Evolutionary conservation across 2,329 filamentous ascomycete species (phyloP), one percentile per base, ranked within the genome.

Genomic region (Madurella mycetomatis): DNA sequence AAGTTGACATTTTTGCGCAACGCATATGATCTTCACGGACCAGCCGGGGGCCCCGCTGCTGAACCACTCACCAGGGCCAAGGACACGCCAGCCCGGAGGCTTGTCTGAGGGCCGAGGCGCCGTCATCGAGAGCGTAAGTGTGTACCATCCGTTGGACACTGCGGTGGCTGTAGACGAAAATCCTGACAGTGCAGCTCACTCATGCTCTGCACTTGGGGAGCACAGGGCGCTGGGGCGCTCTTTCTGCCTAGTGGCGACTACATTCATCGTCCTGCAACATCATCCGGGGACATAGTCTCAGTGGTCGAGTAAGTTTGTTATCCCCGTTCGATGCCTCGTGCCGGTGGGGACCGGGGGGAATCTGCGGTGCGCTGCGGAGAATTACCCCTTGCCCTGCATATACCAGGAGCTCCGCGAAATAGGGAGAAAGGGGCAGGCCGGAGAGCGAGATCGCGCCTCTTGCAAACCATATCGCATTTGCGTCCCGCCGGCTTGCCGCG

Each of bases 221-320:
- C 68, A 51, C 62, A 69, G 39, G 74, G 73, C 42, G 80, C 81
- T 18, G 70, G 72, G 30, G 74, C 72, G 42, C 64, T 82, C 47
- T 69, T 72, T 49, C 70, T 71, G 47, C 60, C 65, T 11, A 67
- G 66, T 53, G 50, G 64, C 58, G 56, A 62, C 44, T 68, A 71
- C 52, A 63, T 73, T 51, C 70, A 76, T 62, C 73, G 72, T 55
- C 71, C 74, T 49, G 78, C 78, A 49, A 72, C 72, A 16, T 19
- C 37, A 41, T 43, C 63, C 65, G 65, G 55, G 61, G 68, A 69
- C 46, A 57, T 56, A 50, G 70, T 77, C 65, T 64, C 68, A 54
- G 76, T 86, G 49, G 70, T 85, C 45, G 85, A 87, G 84, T 86
- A 78, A 67, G 81, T 78, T 78, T 48, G 41, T 41, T 49, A 37